These are phyloP conservation scores for Wickerhamiella sorbophila DNA, from an alignment of 805 yeast species.

Conservation along the genomic window DNA sequence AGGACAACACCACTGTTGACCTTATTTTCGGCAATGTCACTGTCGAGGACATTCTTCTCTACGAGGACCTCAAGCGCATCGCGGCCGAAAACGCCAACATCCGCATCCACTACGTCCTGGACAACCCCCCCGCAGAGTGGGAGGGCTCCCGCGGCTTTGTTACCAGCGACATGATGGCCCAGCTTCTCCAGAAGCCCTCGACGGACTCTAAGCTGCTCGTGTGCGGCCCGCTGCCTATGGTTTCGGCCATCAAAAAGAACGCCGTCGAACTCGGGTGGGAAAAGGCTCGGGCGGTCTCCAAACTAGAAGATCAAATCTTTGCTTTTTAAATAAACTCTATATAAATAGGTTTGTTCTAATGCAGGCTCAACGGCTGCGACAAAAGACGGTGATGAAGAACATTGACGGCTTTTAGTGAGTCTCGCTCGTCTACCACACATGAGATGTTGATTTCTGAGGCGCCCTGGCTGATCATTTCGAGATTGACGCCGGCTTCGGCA, in stretches of 20 bases:
- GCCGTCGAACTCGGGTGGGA: constrained; percentile 61
- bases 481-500: constrained; percentile 82
- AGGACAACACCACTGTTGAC: constrained; percentile 60
- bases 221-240: constrained; percentile 95
- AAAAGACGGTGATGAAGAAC: constrained; percentile 70
- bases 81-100: constrained; percentile 33
- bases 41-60: constrained; percentile 67
- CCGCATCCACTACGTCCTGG: constrained; percentile 57
- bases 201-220: constrained; percentile 55
- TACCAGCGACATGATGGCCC: constrained; percentile 54
- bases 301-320: constrained; percentile 82
- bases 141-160: constrained; percentile 65
- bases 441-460: constrained; percentile 95
- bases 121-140: constrained; percentile 61
- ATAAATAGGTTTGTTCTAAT: neutral
- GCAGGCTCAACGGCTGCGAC: constrained; percentile 1
- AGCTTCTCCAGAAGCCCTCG: constrained; percentile 46
- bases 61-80: constrained; percentile 61
- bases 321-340: constrained; percentile 38
- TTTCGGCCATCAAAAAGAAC: constrained; percentile 66
- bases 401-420: constrained; percentile 72
- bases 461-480: constrained; percentile 97
- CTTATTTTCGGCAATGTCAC: constrained; percentile 72
- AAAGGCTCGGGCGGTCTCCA: constrained; percentile 79
- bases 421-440: constrained; percentile 76